Conservation (phyloP, 805 yeast species). For the Teunomyces barrocoloradensis region DNA sequence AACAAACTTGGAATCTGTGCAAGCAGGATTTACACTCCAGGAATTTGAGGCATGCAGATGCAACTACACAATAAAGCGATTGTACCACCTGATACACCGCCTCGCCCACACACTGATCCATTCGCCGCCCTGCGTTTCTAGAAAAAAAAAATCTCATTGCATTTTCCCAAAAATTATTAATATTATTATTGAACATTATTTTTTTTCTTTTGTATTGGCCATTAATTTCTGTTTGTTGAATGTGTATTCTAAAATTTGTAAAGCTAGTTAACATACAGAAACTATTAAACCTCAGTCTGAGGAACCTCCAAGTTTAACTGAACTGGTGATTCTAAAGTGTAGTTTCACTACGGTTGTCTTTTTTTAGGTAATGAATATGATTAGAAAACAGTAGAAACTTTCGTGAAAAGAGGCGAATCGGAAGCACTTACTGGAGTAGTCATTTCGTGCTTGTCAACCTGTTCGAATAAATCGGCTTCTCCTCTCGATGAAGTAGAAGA, state of each 20-base stretch:
- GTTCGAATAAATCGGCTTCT: conserved; percentile 22
- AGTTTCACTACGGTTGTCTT: background rate
- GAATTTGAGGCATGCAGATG: background rate
- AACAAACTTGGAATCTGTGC: background rate
- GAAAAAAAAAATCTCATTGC: background rate
- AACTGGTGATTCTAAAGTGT: background rate
- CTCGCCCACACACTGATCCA: background rate
- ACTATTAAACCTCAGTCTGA: background rate
- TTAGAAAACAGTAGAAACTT: background rate
- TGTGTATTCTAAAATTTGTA: background rate
- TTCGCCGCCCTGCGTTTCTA: background rate
- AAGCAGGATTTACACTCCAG: background rate
- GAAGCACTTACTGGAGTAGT: conserved; percentile 35
- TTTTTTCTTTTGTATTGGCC: background rate
- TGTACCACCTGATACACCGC: background rate
- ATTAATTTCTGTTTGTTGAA: background rate
- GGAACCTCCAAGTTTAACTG: background rate
- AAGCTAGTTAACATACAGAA: background rate
- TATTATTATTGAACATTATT: background rate
- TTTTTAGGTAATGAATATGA: background rate
- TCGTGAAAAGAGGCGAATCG: conserved; percentile 17
- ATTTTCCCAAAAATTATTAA: background rate
- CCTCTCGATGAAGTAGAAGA: conserved; percentile 16
- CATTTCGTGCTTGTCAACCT: conserved; percentile 19
- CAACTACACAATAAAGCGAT: background rate